Conservation (phyloP, 805 yeast species). For the Metschnikowia amazonensis region DNA sequence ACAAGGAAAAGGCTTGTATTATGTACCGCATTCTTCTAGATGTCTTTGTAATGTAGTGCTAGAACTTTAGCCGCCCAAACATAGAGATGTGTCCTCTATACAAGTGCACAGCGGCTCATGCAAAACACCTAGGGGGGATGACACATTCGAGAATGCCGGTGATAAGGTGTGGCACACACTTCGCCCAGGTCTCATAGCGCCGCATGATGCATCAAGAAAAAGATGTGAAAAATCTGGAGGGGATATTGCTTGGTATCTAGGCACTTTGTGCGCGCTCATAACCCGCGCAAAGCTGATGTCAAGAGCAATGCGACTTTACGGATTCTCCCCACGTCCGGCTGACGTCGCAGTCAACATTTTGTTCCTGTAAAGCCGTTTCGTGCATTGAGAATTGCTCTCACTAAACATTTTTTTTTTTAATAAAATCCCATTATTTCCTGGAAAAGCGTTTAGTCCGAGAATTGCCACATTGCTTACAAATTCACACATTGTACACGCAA, state of each 20-base stretch:
- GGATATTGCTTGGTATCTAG: not conserved
- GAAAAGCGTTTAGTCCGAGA: no score
- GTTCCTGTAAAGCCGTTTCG: not conserved
- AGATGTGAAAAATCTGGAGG: not conserved
- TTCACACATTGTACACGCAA: no score
- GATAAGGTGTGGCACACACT: not conserved
- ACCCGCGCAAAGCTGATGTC: not conserved
- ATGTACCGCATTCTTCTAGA: not conserved
- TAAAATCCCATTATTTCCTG: no score
- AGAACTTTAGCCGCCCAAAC: not conserved
- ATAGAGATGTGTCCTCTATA: not conserved
- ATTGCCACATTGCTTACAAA: no score
- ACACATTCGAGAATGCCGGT: not conserved
- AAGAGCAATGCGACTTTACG: conserved; percentile 3
- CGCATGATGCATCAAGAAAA: not conserved
- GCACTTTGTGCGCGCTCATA: not conserved
- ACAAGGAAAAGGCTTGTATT: not conserved
- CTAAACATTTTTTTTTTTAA: no score
- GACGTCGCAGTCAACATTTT: not conserved
- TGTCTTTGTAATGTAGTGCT: not conserved
- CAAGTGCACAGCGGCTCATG: not conserved
- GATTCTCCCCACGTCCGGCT: not conserved
- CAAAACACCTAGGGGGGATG: not conserved
- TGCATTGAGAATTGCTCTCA: not conserved
- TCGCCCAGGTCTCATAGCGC: not conserved